Base-by-base conservation (phyloP, 23 red algal genomes). In the Gracilaria gracilis region DNA sequence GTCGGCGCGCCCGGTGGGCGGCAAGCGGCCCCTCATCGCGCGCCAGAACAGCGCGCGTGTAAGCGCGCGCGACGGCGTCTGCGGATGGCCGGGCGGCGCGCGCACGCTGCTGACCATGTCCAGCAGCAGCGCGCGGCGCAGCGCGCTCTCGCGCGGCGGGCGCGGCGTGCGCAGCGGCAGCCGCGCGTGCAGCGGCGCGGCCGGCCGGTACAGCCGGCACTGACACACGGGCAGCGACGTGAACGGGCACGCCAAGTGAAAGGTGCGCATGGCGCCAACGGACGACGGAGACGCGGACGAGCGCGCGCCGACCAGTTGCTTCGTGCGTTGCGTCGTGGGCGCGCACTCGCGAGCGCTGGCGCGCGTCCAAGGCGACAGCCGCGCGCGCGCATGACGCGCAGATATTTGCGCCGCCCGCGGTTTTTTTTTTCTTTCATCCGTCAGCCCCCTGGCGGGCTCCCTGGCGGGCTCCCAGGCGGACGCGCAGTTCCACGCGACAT, bases 221-320 rank as follows among this genome's bases (percentile, higher is more conserved):
- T 80, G 87, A 57, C 87, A 90, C 40, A 90, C 48, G 14, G 87
- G 49, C 24, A 79, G 87, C 34, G 87, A 80, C 31, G 69, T 80
- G 72, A 69, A 90, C 51, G 87, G 87, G n/a, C 87, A 90, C n/a
- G 87, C 67, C 42, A 90, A 62, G 46, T 90, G 87, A 40, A 90
- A 90, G 23, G 87, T 2, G 28, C 39, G 87, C 87, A 82, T 82
- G 9, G 51, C 37, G 37, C 11, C 66, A 5, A 16, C 37, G 66
- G 5, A 4, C 11, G 5, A 4, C n/a, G n/a, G n/a, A n/a, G n/a
- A n/a, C 37, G 37, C 37, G 66, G 5, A 4, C 11, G 5, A 4
- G 42, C 42, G 5, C 11, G 5, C 42, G 42, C 42, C 54, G 54
- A 4, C 54, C 7, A 4, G 54, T 11, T 11, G 39, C 46, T 0